phyloP scores from a whole-genome alignment of 208 protist genomes.

The Naegleria lovaniensis region DNA sequence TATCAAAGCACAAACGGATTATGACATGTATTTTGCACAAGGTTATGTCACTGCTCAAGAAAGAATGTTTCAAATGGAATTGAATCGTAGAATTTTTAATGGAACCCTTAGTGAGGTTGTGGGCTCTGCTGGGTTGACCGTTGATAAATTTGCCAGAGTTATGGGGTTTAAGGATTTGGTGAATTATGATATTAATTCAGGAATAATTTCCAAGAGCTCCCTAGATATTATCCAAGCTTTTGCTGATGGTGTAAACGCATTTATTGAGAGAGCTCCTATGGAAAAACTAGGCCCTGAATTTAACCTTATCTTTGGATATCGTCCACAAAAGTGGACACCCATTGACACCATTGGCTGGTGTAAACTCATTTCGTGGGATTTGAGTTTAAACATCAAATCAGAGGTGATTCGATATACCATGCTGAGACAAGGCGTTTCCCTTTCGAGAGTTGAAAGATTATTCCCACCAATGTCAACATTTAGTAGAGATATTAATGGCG shows the following conservation, averaged over 20 bases:
- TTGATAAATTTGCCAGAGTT: not conserved
- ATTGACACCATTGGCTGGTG: not conserved
- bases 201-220: not conserved
- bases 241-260: not conserved
- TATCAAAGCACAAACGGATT: slow-evolving; percentile 15
- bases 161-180: not conserved
- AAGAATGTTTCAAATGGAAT: slow-evolving; percentile 28
- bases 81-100: not conserved
- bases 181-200: not conserved
- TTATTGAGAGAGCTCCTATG: not conserved
- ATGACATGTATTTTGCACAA: slow-evolving; percentile 13
- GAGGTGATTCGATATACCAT: not conserved
- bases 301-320: not conserved
- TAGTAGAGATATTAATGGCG: not conserved
- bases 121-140: not conserved
- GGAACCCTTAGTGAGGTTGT: not conserved
- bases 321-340: not conserved
- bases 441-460: not conserved
- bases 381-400: not conserved
- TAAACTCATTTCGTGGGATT: not conserved
- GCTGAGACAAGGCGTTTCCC: not conserved
- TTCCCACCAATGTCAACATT: not conserved
- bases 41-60: slow-evolving; percentile 14
- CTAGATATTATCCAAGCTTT: not conserved
- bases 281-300: not conserved